Base-by-base conservation (phyloP, 179 eudicot genomes). In the Spinacia oleracea region DNA sequence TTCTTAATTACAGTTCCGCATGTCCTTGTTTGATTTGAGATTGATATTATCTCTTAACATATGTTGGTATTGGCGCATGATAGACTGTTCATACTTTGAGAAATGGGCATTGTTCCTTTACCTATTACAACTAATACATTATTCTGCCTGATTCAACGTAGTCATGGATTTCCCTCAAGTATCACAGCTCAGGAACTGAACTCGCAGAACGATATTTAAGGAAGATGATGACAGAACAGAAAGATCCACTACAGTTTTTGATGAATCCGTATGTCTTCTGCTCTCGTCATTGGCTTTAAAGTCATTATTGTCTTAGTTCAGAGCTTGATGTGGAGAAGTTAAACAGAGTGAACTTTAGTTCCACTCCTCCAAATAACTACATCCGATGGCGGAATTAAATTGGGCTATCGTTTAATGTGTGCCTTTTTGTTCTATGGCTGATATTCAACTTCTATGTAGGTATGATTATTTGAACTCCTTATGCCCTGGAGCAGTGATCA, bases 391-490 rank as follows among this genome's bases (percentile, higher is more conserved):
- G 8, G 59, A 32, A 42, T 45, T 0, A 68, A 68, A 42, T n/a
- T 42, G 51, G 50, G 51, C 43, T 42, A 20, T 23, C 10, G 23
- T 25, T n/a, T n/a, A 15, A 29, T 8, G 25, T 5, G 72, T 46
- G 32, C 1, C 35, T 0, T 34, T 67, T 79, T 59, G 35, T 35
- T 59, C 38, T 80, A 50, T 81, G 21, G 48, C 70, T 76, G 70
- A 80, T 31, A 35, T 34, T 64, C 51, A 50, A 35, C 21, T 46
- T 75, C 27, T 45, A 12, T 72, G 77, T 80, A 95, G 98, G 91
- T 69, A 40, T 78, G 89, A 93, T 38, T 95, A 95, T 80, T 65
- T 96, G 73, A 82, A 84, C 81, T 91, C 91, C 75, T 79, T 96
- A 84, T 96, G 98, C 81, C 97, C 98, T 72, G 81, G 85, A 78